Percentiles rank a stretch among this genome's conserved stretches.
These are phyloP conservation scores for Phytopythium boreale DNA, from an alignment of 352 stramenopile genomes.

Conservation along the genomic window DNA sequence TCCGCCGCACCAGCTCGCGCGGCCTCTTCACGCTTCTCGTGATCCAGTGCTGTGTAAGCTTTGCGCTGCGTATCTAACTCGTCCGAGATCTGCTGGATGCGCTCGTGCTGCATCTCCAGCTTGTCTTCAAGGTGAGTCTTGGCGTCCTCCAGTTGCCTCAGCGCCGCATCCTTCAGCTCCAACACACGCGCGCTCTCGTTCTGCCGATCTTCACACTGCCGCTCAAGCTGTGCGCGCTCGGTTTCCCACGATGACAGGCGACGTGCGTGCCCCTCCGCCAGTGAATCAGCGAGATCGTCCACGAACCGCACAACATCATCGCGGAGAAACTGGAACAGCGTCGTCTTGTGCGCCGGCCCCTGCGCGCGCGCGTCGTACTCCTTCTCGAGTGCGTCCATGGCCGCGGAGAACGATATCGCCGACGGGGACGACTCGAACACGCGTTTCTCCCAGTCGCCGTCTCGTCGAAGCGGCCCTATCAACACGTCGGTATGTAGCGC, in stretches of 20 bases:
- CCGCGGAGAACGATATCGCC: slow-evolving; percentile 20
- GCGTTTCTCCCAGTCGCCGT: slow-evolving; percentile 37
- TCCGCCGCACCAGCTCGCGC: slow-evolving; percentile 33
- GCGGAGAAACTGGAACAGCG: slow-evolving; percentile 67
- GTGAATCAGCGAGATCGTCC: slow-evolving; percentile 41
- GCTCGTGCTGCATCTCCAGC: slow-evolving; percentile 27
- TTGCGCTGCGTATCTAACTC: slow-evolving; percentile 34
- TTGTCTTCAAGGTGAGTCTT: slow-evolving; percentile 63
- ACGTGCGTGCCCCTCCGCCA: slow-evolving; percentile 23
- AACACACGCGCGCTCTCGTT: slow-evolving; percentile 41
- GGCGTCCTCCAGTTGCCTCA: slow-evolving; percentile 35
- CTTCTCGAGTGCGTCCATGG: slow-evolving; percentile 45
- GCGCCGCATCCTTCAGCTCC: slow-evolving; percentile 45
- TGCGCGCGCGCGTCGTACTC: slow-evolving; percentile 57
- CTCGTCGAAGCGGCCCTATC: slow-evolving; percentile 23
- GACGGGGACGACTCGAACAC: neutral
- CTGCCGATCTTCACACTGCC: slow-evolving; percentile 32
- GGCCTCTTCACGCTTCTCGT: slow-evolving; percentile 22
- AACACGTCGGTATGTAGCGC: slow-evolving; percentile 36
- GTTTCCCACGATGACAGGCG: slow-evolving; percentile 25
- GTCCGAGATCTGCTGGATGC: slow-evolving; percentile 37
- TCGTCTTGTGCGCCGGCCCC: slow-evolving; percentile 64
- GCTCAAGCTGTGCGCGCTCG: slow-evolving; percentile 28
- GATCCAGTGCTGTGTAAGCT: slow-evolving; percentile 30
- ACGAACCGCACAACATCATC: slow-evolving; percentile 49